phyloP scores from a whole-genome alignment of 1,284 basidiomycete genomes.

The Apiotrichum akiyoshidainum region DNA sequence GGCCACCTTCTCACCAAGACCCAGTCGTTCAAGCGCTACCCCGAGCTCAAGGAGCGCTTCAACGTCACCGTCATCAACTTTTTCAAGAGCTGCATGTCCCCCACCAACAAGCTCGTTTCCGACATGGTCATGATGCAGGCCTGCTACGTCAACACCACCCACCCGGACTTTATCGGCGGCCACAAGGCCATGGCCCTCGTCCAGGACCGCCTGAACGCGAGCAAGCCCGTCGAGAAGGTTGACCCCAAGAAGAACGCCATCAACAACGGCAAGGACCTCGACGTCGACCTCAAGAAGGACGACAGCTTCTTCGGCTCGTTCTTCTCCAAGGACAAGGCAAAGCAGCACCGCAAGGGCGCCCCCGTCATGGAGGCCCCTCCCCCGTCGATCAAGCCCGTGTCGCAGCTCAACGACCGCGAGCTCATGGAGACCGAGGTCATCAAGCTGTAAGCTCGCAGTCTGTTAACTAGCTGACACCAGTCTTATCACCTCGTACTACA shows the following conservation, averaged over 20 bases:
- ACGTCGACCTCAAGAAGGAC: conserved; percentile 71
- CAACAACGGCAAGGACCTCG: conserved; percentile 65
- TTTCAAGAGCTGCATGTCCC: conserved; percentile 88
- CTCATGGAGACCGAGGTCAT: conserved; percentile 99
- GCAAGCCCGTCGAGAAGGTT: conserved; percentile 62
- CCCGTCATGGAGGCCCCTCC: conserved; percentile 88
- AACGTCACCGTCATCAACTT: conserved; percentile 92
- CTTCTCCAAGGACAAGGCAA: conserved; percentile 61
- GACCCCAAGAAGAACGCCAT: conserved; percentile 69
- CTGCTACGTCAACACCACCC: conserved; percentile 97
- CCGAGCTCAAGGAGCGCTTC: conserved; percentile 89
- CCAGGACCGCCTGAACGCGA: conserved; percentile 74
- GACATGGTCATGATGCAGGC: conserved; percentile 96
- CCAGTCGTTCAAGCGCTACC: conserved; percentile 90
- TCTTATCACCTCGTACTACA: conserved; percentile 89
- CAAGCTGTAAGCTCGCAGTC: conserved; percentile 60
- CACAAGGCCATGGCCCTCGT: conserved; percentile 95
- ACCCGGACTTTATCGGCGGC: conserved; percentile 95
- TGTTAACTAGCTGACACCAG: conserved; percentile 36
- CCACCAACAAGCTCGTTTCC: conserved; percentile 88
- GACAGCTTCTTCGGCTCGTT: conserved; percentile 93
- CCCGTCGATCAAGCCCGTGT: conserved; percentile 82
- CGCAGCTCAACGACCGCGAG: conserved; percentile 84
- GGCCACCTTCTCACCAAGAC: conserved; percentile 84
- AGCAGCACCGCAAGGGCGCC: conserved; percentile 69